These are phyloP conservation scores for Favolaschia claudopus DNA, from an alignment of 768 basidiomycete species.

Conservation along the genomic window DNA sequence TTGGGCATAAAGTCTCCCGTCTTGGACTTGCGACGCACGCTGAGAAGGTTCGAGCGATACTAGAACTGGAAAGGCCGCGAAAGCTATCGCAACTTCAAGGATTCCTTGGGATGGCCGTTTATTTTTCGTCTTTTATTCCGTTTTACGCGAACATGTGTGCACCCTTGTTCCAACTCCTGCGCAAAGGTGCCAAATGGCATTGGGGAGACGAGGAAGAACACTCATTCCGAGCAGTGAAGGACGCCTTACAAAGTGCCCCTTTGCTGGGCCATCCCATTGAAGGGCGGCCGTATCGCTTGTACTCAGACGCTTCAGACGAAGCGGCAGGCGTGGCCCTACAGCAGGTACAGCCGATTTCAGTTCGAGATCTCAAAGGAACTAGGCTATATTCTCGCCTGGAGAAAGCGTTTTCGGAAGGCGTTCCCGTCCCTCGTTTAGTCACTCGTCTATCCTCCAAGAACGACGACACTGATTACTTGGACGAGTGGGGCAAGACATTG, in stretches of 20 bases:
- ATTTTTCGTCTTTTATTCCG: conserved; percentile 14
- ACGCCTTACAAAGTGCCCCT: conserved; percentile 30
- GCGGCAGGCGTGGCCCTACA: conserved; percentile 17
- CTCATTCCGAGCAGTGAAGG: conserved; percentile 30
- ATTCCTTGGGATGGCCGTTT: conserved; percentile 26
- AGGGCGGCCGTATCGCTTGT: conserved; percentile 33
- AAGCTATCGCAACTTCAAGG: conserved; percentile 17
- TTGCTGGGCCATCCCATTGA: conserved; percentile 29
- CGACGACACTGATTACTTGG: no score
- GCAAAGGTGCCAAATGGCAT: not conserved
- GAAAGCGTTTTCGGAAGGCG: conserved; percentile 8
- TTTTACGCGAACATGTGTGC: conserved; percentile 4
- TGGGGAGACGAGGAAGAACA: conserved; percentile 14
- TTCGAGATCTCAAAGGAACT: conserved; percentile 19
- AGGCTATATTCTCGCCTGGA: not conserved
- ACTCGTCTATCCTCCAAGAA: no score
- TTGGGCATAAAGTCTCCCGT: not conserved
- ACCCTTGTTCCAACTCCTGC: conserved; percentile 12
- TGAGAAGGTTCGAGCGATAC: conserved; percentile 2
- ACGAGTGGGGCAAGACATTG: not conserved
- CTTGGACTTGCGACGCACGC: conserved; percentile 8
- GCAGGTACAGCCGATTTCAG: conserved; percentile 19
- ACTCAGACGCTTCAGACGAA: conserved; percentile 31
- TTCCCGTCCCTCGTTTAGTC: not conserved
- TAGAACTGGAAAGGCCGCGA: not conserved